phyloP scores from a whole-genome alignment of 768 basidiomycete species.

The Gautieria morchelliformis region DNA sequence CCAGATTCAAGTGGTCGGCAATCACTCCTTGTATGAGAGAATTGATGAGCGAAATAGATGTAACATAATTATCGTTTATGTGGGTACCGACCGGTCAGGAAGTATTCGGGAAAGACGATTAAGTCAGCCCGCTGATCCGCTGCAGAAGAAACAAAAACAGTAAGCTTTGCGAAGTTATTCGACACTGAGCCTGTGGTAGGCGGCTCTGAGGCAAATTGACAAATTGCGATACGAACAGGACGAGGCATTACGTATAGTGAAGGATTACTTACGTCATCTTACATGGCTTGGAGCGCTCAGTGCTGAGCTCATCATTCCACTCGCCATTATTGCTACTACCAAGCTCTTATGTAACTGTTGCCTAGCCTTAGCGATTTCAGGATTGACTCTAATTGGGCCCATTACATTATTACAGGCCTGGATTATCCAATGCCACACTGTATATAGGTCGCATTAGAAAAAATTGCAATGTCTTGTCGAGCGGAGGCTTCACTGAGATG shows the following conservation, averaged over 20 bases:
- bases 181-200: slow-evolving; percentile 1
- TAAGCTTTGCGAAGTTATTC: slow-evolving; percentile 4
- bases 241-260: too few species aligned
- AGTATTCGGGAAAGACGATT: slow-evolving; percentile 9
- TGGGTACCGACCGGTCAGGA: slow-evolving; percentile 4
- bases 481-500: neutral
- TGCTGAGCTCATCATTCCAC: too few species aligned
- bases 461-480: neutral
- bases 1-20: slow-evolving; percentile 4
- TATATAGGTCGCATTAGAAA: too few species aligned
- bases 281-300: too few species aligned
- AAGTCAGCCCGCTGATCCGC: neutral
- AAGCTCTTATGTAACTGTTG: too few species aligned
- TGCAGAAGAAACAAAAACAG: neutral
- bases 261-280: too few species aligned
- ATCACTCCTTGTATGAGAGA: slow-evolving; percentile 1
- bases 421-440: too few species aligned
- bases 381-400: too few species aligned
- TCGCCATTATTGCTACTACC: too few species aligned
- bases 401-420: too few species aligned
- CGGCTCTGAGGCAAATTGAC: slow-evolving; percentile 7
- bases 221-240: slow-evolving; percentile 6
- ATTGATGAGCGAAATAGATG: neutral
- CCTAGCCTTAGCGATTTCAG: too few species aligned
- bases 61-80: neutral